Percentiles rank a stretch among this genome's conserved stretches.
phyloP scores from a whole-genome alignment of 2,329 filamentous ascomycete species.

The Cercospora nicotianae region DNA sequence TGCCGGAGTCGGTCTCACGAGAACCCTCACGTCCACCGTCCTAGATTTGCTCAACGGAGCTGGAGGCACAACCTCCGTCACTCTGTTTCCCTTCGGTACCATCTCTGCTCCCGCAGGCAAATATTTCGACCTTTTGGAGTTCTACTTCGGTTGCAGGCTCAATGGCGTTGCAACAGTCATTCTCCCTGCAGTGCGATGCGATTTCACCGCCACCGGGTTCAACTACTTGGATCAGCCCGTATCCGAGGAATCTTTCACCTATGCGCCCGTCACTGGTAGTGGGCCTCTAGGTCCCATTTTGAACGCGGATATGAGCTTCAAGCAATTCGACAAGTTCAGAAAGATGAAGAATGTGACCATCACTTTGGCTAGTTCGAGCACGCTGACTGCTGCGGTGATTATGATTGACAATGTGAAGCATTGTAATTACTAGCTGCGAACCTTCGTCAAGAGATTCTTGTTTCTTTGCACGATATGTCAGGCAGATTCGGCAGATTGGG shows the following conservation, averaged over 20 bases:
- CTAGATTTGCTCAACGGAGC: background rate
- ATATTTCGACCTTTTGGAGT: background rate
- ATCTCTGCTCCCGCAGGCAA: background rate
- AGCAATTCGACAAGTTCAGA: background rate
- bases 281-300: background rate
- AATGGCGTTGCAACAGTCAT: background rate
- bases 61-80: background rate
- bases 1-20: background rate
- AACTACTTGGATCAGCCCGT: background rate
- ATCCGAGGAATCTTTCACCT: background rate
- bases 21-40: background rate
- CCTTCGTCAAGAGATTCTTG: too few species aligned
- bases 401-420: background rate
- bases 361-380: background rate
- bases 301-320: background rate
- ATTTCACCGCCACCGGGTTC: background rate
- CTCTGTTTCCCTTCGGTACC: background rate
- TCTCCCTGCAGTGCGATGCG: background rate
- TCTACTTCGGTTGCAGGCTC: background rate
- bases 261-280: background rate
- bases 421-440: background rate
- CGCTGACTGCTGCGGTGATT: background rate
- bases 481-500: too few species aligned
- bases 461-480: too few species aligned
- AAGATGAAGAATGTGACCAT: background rate